Conservation (phyloP, 768 basidiomycete species). For the Tulasnella sp. region DNA sequence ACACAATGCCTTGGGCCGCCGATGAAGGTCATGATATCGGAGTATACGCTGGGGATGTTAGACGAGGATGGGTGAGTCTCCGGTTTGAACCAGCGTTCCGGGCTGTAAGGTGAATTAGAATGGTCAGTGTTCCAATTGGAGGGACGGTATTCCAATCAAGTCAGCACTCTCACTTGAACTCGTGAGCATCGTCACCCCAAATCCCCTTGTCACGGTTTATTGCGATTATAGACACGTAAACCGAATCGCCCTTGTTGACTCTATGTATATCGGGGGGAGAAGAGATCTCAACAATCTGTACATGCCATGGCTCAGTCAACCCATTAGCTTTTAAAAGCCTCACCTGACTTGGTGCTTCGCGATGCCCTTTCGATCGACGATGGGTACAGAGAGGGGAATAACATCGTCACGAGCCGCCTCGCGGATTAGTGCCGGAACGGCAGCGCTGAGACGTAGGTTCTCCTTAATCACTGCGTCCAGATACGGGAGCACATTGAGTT, state of each 20-base stretch:
- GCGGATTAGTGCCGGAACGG: conserved; percentile 36
- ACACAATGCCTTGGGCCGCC: conserved; percentile 15
- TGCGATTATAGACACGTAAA: conserved; percentile 41
- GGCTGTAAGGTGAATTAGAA: neutral
- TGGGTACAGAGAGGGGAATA: conserved; percentile 39
- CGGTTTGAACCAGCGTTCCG: conserved; percentile 6
- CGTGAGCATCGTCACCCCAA: conserved; percentile 55
- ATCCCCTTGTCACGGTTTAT: conserved; percentile 43
- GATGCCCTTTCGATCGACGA: conserved; percentile 35
- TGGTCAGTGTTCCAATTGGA: neutral
- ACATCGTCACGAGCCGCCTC: conserved; percentile 43
- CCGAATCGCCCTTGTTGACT: conserved; percentile 29
- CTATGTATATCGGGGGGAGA: conserved; percentile 12
- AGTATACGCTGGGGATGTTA: conserved; percentile 6
- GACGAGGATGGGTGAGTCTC: neutral
- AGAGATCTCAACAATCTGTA: too few species aligned
- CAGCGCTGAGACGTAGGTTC: conserved; percentile 45
- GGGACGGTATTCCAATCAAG: neutral
- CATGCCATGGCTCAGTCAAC: too few species aligned
- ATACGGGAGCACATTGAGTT: conserved; percentile 24
- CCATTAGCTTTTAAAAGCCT: neutral
- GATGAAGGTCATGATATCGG: conserved; percentile 13
- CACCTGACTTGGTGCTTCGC: conserved; percentile 33
- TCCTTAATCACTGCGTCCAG: conserved; percentile 33
- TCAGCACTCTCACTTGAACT: conserved; percentile 42